Conservation (phyloP, 768 basidiomycete species). For the Tricholomella constricta region DNA sequence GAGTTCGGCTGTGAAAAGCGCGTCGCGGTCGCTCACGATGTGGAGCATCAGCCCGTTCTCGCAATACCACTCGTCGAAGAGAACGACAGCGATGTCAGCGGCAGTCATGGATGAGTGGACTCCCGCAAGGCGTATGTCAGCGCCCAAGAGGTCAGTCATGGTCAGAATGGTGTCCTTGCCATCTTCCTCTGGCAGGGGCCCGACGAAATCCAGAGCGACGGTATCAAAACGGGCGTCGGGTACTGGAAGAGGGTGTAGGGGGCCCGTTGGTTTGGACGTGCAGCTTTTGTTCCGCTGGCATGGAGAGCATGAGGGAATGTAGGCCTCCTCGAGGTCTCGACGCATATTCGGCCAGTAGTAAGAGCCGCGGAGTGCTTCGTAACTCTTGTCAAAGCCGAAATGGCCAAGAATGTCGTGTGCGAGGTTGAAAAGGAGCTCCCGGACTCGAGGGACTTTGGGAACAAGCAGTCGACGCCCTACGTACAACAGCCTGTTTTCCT, state of each 20-base stretch:
- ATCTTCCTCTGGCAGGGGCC: conserved; percentile 28
- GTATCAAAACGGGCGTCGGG: conserved; percentile 23
- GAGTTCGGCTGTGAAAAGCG: conserved; percentile 24
- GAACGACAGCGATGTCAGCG: conserved; percentile 17
- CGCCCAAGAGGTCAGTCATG: conserved; percentile 27
- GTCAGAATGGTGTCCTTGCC: conserved; percentile 25
- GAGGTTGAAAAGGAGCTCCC: conserved; percentile 24
- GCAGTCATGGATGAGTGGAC: conserved; percentile 13
- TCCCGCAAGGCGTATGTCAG: conserved; percentile 23
- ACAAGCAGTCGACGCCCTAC: conserved; percentile 23
- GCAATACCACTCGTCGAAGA: conserved; percentile 33
- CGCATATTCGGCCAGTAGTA: conserved; percentile 40
- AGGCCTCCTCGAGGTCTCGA: conserved; percentile 4
- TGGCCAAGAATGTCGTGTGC: conserved; percentile 34
- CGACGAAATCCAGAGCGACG: conserved; percentile 34
- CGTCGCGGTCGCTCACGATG: conserved; percentile 35
- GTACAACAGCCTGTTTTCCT: conserved; percentile 22
- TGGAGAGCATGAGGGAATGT: conserved; percentile 10
- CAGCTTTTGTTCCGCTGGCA: conserved; percentile 30
- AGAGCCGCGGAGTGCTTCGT: conserved; percentile 19
- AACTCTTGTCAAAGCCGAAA: conserved; percentile 37
- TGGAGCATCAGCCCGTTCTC: conserved; percentile 31
- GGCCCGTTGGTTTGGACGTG: conserved; percentile 25
- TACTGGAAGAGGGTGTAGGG: conserved; percentile 27
- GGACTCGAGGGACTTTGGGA: conserved; percentile 17